Base-by-base conservation (phyloP, 1,284 basidiomycete species). In the Leccinum pachyderme region DNA sequence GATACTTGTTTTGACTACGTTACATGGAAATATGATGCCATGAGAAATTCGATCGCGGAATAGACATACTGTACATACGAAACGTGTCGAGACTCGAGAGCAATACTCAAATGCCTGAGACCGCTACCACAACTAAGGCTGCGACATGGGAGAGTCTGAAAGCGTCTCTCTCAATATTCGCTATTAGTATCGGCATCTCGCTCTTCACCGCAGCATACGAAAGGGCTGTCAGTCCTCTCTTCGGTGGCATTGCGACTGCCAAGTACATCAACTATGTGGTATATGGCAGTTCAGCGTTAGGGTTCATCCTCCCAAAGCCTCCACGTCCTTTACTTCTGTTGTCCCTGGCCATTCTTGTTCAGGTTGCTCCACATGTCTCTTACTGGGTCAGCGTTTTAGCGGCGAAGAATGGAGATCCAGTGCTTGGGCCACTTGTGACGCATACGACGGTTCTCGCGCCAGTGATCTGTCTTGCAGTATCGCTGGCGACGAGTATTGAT, bases 341-440 rank as follows among this genome's bases (percentile, higher is more conserved):
- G 11, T 68, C 71, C 43, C 72, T 79, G 12, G 81, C 78, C 18
- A 52, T 75, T 2, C 63, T 81, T 29, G 67, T 87, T n/a, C 75
- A 78, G 54, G 63, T 76, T 32, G 76, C 86, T 41, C 86, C 89
- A 1, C 76, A 81, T 58, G 75, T 81, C 12, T 80, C 81, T 9
- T 87, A 88, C 61, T 87, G 81, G 79, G 70, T 80, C 25, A 78
- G 83, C 25, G 77, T 80, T 22, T 79, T 77, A 70, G 81, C 83
- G 12, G 79, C 80, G 22, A 77, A 83, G 57, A 67, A 71, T 59
- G 73, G 73, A 31, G 75, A 81, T 59, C 77, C 82, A 13, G 55
- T 82, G n/a, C 70, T 76, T 64, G 88, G 87, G 0, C 79, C 87
- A 22, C 73, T 81, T 12, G 59, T 79, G 7, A 81, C 84, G 2